Percentiles rank a stretch among this genome's conserved stretches.
Conservation (phyloP, 164 flowering plant genomes). For the Vitis labrusca region DNA sequence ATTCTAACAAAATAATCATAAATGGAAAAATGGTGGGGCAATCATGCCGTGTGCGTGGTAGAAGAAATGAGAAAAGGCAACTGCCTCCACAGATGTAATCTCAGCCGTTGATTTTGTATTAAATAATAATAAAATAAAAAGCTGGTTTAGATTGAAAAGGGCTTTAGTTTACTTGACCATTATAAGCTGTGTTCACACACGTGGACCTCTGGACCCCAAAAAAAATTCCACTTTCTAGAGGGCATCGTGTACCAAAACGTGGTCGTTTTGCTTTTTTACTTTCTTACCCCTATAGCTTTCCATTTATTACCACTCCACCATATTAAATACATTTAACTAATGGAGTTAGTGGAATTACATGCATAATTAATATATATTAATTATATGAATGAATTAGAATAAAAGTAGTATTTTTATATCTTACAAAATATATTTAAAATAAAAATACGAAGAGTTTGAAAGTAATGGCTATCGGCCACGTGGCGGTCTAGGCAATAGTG, state of each 20-base stretch:
- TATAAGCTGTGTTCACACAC: constrained; percentile 25
- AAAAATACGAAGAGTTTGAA: too few species aligned
- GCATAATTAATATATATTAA: too few species aligned
- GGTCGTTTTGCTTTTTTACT: too few species aligned
- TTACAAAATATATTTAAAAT: too few species aligned
- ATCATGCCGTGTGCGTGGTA: constrained; percentile 42
- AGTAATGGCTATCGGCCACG: too few species aligned
- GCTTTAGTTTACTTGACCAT: constrained; percentile 23
- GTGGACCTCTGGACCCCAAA: constrained; percentile 15
- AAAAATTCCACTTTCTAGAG: constrained; percentile 1
- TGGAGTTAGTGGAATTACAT: too few species aligned
- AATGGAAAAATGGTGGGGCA: constrained; percentile 22
- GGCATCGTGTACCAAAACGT: too few species aligned
- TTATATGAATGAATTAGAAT: too few species aligned
- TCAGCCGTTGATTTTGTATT: constrained; percentile 25
- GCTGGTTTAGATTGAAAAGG: constrained; percentile 1
- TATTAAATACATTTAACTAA: too few species aligned
- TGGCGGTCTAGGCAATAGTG: neutral
- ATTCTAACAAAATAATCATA: constrained; percentile 29
- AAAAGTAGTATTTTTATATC: too few species aligned
- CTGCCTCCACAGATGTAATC: constrained; percentile 17
- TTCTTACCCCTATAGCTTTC: too few species aligned
- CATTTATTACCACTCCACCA: too few species aligned
- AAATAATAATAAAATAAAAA: neutral
- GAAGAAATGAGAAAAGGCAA: constrained; percentile 8